phyloP scores from a whole-genome alignment of 2,329 filamentous ascomycete genomes.

The Catunica adiposa region DNA sequence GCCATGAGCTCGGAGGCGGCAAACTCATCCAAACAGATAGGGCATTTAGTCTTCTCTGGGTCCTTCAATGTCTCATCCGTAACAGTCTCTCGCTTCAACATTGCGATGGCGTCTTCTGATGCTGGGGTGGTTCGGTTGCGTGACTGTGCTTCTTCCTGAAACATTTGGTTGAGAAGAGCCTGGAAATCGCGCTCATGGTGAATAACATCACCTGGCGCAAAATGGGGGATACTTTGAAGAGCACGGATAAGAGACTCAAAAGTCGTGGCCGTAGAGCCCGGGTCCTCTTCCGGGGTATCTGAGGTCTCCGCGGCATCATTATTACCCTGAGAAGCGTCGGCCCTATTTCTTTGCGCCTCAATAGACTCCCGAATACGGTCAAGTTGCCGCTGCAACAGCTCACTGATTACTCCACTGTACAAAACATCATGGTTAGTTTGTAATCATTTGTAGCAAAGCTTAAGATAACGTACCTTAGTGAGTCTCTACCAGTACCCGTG shows the following conservation, averaged over 20 bases:
- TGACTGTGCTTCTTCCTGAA: too few relatives aligned
- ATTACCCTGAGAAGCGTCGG: too few relatives aligned
- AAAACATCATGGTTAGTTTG: too few relatives aligned
- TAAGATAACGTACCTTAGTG: not conserved
- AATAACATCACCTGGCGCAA: constrained; percentile 55
- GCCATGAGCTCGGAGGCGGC: constrained; percentile 56
- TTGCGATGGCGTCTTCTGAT: constrained; percentile 53
- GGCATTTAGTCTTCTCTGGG: constrained; percentile 49
- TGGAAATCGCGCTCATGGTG: constrained; percentile 71
- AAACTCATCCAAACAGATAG: constrained; percentile 85
- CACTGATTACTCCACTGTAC: too few relatives aligned
- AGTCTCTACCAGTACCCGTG: not conserved
- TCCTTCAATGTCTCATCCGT: constrained; percentile 47
- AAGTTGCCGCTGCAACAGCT: too few relatives aligned
- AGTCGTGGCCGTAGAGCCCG: too few relatives aligned
- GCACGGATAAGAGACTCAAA: not conserved
- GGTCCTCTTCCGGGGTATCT: too few relatives aligned
- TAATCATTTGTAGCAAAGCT: too few relatives aligned
- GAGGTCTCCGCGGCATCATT: too few relatives aligned
- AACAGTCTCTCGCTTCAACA: constrained; percentile 54
- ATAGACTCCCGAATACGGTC: too few relatives aligned
- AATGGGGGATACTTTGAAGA: not conserved
- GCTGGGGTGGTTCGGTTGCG: constrained; percentile 39
- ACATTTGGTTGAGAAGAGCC: too few relatives aligned
- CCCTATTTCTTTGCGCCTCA: too few relatives aligned